Evolutionary conservation across 2,329 filamentous ascomycete species (phyloP).

Genomic region (Ustilaginoidea virens): DNA sequence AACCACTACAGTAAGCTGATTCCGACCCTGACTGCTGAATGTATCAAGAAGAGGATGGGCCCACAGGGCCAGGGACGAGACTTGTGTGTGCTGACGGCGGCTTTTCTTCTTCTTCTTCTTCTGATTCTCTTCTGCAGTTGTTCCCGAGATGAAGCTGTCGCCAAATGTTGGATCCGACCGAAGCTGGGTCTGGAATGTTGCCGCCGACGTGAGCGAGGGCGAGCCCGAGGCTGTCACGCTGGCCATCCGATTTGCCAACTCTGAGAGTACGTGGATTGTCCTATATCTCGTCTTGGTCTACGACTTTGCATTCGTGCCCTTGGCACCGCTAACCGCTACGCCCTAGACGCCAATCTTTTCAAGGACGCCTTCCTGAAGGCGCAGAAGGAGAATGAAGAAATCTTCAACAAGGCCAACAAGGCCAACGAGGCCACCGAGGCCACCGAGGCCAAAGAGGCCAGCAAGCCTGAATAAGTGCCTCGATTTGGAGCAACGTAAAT

Average conservation of each 20-base stretch:
- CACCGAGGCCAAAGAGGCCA: neutral
- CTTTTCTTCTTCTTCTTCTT: too few relatives aligned
- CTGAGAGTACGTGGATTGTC: slow-evolving; percentile 73
- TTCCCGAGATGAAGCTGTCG: slow-evolving; percentile 96
- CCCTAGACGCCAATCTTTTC: slow-evolving; percentile 81
- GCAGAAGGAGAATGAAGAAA: slow-evolving; percentile 84
- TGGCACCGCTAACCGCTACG: slow-evolving; percentile 2
- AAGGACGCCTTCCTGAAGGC: slow-evolving; percentile 97
- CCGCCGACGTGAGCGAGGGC: slow-evolving; percentile 94
- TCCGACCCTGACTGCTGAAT: neutral
- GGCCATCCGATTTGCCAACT: slow-evolving; percentile 94
- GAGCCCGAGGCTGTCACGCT: slow-evolving; percentile 92
- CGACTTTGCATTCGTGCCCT: neutral
- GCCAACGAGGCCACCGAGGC: slow-evolving; percentile 2
- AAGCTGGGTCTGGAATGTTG: slow-evolving; percentile 98
- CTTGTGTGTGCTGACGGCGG: too few relatives aligned
- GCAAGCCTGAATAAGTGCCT: slow-evolving; percentile 4
- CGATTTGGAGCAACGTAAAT: neutral
- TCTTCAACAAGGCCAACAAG: slow-evolving; percentile 45
- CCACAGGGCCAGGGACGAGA: too few relatives aligned
- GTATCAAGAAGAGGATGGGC: too few relatives aligned
- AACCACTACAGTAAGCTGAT: slow-evolving; percentile 85
- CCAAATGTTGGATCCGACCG: slow-evolving; percentile 97
- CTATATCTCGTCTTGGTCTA: too few relatives aligned
- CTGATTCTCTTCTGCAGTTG: slow-evolving; percentile 40